These are phyloP conservation scores for Fragaria iinumae DNA, from an alignment of 306 rosid species.

Conservation along the genomic window DNA sequence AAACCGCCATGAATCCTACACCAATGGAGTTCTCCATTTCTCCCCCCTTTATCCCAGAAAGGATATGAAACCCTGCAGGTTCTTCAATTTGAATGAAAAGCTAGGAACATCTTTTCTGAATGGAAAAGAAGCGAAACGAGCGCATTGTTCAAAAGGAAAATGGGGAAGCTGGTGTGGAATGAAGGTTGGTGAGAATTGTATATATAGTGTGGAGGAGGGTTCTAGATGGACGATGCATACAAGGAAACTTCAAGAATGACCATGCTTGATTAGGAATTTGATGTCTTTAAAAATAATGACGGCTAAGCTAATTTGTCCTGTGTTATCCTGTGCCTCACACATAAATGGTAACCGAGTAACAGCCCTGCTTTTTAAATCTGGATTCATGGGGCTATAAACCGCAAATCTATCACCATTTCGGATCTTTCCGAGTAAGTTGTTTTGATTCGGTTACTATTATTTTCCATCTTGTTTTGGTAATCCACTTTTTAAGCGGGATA, in stretches of 20 bases:
- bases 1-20: conserved; percentile 69
- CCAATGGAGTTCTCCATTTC: conserved; percentile 54
- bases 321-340: conserved; percentile 17
- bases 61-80: neutral
- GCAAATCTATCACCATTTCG: neutral
- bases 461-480: neutral
- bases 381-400: conserved; percentile 11
- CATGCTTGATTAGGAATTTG: neutral
- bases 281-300: neutral
- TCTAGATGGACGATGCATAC: conserved; percentile 5
- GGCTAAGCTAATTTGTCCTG: conserved; percentile 10
- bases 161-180: neutral
- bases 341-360: conserved; percentile 1
- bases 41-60: neutral
- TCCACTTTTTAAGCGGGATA: neutral
- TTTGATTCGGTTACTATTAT: neutral
- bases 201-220: neutral
- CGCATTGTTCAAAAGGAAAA: neutral
- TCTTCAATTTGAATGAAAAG: conserved; percentile 1
- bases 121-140: neutral
- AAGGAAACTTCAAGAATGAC: conserved; percentile 2
- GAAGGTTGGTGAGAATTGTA: neutral
- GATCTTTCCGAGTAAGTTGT: neutral
- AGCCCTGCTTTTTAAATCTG: conserved; percentile 21
- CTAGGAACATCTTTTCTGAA: neutral